These are phyloP conservation scores for Verruconis gallopava DNA, from an alignment of 2,329 filamentous ascomycete genomes.

Conservation along the genomic window DNA sequence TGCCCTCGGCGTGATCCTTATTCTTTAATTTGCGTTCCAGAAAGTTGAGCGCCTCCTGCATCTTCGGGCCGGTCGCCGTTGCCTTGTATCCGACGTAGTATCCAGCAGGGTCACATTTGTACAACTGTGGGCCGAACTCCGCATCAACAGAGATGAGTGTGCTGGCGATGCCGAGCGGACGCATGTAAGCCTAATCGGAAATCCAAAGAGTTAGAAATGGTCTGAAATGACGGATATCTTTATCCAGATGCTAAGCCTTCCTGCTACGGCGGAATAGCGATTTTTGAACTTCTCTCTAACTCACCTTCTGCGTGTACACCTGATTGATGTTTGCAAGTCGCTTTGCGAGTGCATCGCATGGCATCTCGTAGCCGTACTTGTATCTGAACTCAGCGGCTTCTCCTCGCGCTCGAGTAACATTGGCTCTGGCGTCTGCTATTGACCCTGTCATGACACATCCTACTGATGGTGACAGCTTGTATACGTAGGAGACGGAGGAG, in stretches of 20 bases:
- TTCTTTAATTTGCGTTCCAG: conserved; percentile 99
- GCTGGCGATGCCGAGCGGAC: conserved; percentile 87
- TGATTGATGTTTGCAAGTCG: conserved; percentile 97
- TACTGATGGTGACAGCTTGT: conserved; percentile 89
- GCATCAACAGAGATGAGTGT: conserved; percentile 90
- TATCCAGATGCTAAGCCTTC: too few relatives aligned
- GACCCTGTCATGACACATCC: conserved; percentile 98
- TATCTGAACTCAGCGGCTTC: conserved; percentile 97
- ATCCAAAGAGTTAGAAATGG: too few relatives aligned
- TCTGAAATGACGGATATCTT: too few relatives aligned
- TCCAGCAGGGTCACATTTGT: conserved; percentile 95
- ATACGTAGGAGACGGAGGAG: conserved; percentile 91
- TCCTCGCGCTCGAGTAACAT: conserved; percentile 80
- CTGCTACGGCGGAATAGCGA: conserved; percentile 12
- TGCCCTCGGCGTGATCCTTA: conserved; percentile 85
- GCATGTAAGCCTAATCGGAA: conserved; percentile 86
- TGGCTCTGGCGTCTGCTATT: conserved; percentile 91
- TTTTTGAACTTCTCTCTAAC: conserved; percentile 3
- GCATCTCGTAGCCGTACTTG: conserved; percentile 99
- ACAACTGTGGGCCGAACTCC: conserved; percentile 85
- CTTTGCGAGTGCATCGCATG: conserved; percentile 92
- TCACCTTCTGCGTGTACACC: conserved; percentile 93
- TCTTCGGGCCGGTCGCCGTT: conserved; percentile 91
- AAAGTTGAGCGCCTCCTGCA: conserved; percentile 96
- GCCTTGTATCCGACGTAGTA: conserved; percentile 99